Evolutionary conservation across 208 protist genomes (phyloP).

Genomic region (Acanthamoeba healyi): DNA sequence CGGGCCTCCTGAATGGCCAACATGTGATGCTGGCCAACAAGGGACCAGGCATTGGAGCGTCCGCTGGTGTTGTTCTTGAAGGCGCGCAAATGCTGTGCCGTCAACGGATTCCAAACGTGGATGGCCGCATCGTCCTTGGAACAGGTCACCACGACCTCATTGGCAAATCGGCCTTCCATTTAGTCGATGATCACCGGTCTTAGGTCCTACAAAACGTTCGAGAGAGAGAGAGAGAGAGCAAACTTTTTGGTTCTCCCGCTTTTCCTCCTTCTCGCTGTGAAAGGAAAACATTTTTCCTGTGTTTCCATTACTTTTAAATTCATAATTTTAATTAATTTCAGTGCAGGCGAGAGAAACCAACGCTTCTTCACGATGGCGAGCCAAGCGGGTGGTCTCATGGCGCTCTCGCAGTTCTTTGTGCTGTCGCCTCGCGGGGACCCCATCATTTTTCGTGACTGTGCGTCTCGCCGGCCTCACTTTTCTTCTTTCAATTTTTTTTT

Average conservation of each 20-base stretch:
- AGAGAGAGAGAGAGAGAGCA: no score
- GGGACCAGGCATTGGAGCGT: constrained; percentile 28
- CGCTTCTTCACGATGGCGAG: background rate
- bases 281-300: background rate
- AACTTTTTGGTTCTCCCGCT: no score
- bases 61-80: constrained; percentile 45
- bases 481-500: constrained; percentile 3
- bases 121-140: constrained; percentile 28
- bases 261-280: background rate
- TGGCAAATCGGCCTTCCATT: no score
- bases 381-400: background rate
- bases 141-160: constrained; percentile 59
- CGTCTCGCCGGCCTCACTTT: no score
- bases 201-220: no score
- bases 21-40: constrained; percentile 32
- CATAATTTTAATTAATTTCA: no score
- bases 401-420: constrained; percentile 92
- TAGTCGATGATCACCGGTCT: no score
- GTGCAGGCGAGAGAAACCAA: no score
- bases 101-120: constrained; percentile 35
- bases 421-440: constrained; percentile 92
- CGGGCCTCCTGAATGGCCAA: constrained; percentile 44
- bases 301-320: background rate
- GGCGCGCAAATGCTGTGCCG: constrained; percentile 33
- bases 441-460: constrained; percentile 92